A percentile compares a stretch with the other conserved stretches of the same genome.
Conservation (phyloP, 2,329 filamentous ascomycete species). For the Pseudopyricularia javanii region DNA sequence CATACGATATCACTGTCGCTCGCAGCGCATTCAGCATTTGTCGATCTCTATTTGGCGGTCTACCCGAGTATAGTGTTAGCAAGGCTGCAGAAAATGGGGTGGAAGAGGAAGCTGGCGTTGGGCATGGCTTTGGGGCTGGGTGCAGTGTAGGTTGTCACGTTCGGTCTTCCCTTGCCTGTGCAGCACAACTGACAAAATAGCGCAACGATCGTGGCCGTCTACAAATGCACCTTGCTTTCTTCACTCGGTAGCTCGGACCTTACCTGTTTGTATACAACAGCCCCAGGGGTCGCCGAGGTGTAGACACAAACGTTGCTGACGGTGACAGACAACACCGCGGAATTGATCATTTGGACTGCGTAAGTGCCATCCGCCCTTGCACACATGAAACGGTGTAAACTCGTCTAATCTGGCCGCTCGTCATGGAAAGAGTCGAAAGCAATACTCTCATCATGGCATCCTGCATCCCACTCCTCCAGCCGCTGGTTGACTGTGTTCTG, state of each 20-base stretch:
- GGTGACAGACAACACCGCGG: constrained; percentile 19
- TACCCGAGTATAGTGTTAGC: constrained; percentile 25
- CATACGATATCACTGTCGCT: not conserved
- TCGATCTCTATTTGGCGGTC: constrained; percentile 28
- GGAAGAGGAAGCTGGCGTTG: constrained; percentile 26
- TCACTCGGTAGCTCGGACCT: constrained; percentile 14
- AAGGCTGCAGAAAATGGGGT: constrained; percentile 19
- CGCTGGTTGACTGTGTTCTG: constrained; percentile 15
- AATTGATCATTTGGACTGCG: constrained; percentile 32
- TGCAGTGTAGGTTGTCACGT: constrained; percentile 17
- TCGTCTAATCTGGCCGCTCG: not conserved
- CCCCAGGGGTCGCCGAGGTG: not conserved
- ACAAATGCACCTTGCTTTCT: constrained; percentile 16
- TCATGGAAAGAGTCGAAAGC: constrained; percentile 15
- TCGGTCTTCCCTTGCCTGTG: not conserved
- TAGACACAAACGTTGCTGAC: not conserved
- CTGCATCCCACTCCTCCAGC: constrained; percentile 20
- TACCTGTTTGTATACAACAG: constrained; percentile 7
- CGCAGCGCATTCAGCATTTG: constrained; percentile 4
- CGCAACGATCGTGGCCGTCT: constrained; percentile 15
- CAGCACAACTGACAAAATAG: constrained; percentile 6
- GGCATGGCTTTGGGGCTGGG: constrained; percentile 24
- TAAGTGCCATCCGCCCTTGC: constrained; percentile 10
- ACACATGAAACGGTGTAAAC: not conserved
- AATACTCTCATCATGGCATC: constrained; percentile 21